phyloP scores from a whole-genome alignment of 441 rosid genomes.

The Populus tomentosa region DNA sequence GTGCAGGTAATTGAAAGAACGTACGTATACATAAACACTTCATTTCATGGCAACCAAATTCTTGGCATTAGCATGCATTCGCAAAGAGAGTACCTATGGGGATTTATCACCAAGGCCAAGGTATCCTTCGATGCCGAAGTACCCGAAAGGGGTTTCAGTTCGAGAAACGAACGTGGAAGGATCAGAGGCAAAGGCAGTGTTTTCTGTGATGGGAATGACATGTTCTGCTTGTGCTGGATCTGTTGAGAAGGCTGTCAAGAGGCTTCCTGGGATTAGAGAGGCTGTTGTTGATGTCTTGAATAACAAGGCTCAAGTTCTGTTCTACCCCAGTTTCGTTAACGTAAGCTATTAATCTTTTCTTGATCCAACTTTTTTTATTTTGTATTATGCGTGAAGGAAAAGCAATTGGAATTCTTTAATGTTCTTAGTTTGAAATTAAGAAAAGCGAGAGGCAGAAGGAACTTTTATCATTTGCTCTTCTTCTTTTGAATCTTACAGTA shows the following conservation, averaged over 20 bases:
- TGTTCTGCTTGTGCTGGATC: conserved; percentile 86
- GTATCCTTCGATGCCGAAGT: conserved; percentile 65
- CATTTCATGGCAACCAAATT: conserved; percentile 65
- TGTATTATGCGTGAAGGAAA: conserved; percentile 4
- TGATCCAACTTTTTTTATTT: neutral
- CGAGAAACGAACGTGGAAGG: conserved; percentile 27
- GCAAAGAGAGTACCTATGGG: conserved; percentile 38
- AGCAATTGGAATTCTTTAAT: neutral
- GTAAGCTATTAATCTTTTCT: conserved; percentile 28
- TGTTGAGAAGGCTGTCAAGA: conserved; percentile 71
- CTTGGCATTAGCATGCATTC: conserved; percentile 54
- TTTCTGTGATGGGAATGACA: conserved; percentile 65
- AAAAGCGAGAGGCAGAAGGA: neutral
- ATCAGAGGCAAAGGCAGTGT: conserved; percentile 43
- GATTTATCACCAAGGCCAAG: conserved; percentile 45
- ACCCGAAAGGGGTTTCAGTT: conserved; percentile 46
- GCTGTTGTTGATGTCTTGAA: conserved; percentile 71
- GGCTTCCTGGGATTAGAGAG: conserved; percentile 63
- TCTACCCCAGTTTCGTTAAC: conserved; percentile 45
- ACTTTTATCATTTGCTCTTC: neutral
- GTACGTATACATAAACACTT: neutral
- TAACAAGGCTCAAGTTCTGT: conserved; percentile 55
- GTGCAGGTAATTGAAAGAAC: neutral
- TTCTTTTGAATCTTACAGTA: neutral
- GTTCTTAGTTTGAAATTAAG: too few species aligned